phyloP scores from a whole-genome alignment of 169 alveolate genomes.

The Cryptosporidium sp. region DNA sequence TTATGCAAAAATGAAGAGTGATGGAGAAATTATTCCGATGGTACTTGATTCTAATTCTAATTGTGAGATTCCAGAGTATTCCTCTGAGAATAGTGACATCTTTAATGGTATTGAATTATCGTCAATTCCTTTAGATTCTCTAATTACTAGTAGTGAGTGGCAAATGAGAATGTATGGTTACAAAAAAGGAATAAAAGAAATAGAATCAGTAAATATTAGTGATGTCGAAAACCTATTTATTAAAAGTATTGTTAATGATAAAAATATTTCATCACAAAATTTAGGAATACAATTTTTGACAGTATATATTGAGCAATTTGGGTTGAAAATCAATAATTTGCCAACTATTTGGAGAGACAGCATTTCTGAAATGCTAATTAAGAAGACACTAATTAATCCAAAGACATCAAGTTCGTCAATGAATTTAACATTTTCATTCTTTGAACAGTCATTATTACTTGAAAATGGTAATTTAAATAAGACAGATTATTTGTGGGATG shows the following conservation, averaged over 20 bases:
- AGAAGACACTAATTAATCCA: constrained; percentile 24
- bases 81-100: background rate
- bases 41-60: background rate
- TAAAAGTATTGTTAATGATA: constrained; percentile 29
- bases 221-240: background rate
- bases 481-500: constrained; percentile 35
- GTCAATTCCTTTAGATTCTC: constrained; percentile 8
- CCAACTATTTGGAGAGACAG: constrained; percentile 25
- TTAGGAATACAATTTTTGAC: constrained; percentile 27
- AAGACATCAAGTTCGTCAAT: constrained; percentile 59
- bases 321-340: constrained; percentile 15
- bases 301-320: background rate
- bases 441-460: constrained; percentile 37
- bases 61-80: background rate
- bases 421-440: constrained; percentile 31
- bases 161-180: constrained; percentile 71
- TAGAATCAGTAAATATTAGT: background rate
- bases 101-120: constrained; percentile 34
- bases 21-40: background rate
- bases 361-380: constrained; percentile 32
- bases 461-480: constrained; percentile 42
- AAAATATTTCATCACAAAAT: constrained; percentile 52
- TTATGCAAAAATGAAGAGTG: constrained; percentile 2
- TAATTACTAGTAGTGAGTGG: constrained; percentile 55
- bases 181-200: constrained; percentile 38